Evolutionary conservation across 768 basidiomycete species (phyloP).

Genomic region (Russula foetens): DNA sequence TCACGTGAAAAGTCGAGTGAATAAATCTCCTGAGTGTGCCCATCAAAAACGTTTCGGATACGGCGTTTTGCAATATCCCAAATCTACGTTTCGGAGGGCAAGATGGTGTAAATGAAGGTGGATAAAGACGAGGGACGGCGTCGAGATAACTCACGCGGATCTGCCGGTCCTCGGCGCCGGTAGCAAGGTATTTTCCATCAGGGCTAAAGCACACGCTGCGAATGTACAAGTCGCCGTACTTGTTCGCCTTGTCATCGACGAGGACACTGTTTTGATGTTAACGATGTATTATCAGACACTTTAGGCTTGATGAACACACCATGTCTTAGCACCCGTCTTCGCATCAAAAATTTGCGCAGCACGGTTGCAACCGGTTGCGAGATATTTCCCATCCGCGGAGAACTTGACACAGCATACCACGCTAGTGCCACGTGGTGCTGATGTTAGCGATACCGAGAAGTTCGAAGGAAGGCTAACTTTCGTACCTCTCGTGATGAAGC

Average conservation of each 20-base stretch:
- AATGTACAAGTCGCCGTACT: conserved; percentile 81
- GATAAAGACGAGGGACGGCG: neutral
- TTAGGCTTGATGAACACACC: conserved; percentile 40
- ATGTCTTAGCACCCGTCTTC: conserved; percentile 76
- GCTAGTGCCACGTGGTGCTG: conserved; percentile 28
- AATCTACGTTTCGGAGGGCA: conserved; percentile 41
- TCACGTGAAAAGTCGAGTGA: conserved; percentile 88
- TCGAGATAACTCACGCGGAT: conserved; percentile 56
- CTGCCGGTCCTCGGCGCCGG: conserved; percentile 85
- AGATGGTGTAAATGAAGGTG: neutral
- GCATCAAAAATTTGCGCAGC: conserved; percentile 95
- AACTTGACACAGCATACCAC: conserved; percentile 90
- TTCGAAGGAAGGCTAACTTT: conserved; percentile 4
- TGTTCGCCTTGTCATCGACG: conserved; percentile 64
- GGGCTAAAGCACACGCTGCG: conserved; percentile 76
- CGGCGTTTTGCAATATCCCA: conserved; percentile 84
- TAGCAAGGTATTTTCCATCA: conserved; percentile 63
- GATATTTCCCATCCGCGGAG: conserved; percentile 85
- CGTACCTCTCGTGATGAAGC: conserved; percentile 83
- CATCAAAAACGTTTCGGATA: conserved; percentile 75
- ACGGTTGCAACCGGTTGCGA: conserved; percentile 95
- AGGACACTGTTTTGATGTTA: conserved; percentile 45
- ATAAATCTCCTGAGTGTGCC: conserved; percentile 91
- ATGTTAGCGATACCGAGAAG: neutral
- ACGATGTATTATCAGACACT: neutral